phyloP scores from a whole-genome alignment of 805 yeast genomes.

The Candida cerambycidarum region DNA sequence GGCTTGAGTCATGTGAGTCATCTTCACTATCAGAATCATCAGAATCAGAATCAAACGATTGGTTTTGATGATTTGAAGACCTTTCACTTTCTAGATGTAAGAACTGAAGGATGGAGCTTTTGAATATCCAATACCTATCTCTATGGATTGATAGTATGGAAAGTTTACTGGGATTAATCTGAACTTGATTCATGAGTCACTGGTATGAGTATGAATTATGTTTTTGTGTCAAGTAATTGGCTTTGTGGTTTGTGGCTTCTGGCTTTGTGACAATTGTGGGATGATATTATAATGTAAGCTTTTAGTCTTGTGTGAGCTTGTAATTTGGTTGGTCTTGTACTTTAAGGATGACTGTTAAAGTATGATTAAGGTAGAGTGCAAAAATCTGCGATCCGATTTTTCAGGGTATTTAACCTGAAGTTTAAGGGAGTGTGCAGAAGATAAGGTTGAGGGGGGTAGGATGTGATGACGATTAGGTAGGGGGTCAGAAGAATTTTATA shows the following conservation, averaged over 20 bases:
- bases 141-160: constrained; percentile 56
- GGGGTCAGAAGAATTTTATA: no score
- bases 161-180: constrained; percentile 45
- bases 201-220: background rate
- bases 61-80: constrained; percentile 7
- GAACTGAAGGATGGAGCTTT: constrained; percentile 50
- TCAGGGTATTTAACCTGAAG: background rate
- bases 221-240: background rate
- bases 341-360: no score
- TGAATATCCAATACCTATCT: constrained; percentile 52
- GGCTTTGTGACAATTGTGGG: no score
- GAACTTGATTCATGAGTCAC: constrained; percentile 40
- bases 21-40: constrained; percentile 12
- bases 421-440: no score
- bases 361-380: no score
- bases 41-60: constrained; percentile 11
- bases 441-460: no score
- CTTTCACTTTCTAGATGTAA: constrained; percentile 36
- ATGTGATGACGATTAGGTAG: no score
- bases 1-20: no score
- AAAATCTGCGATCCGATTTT: constrained; percentile 1
- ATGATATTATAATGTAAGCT: no score
- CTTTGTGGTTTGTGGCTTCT: background rate
- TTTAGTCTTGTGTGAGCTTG: no score
- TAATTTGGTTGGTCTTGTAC: no score